Base-by-base conservation (phyloP, 2,329 filamentous ascomycete species). In the Westerdykella aurantiaca region DNA sequence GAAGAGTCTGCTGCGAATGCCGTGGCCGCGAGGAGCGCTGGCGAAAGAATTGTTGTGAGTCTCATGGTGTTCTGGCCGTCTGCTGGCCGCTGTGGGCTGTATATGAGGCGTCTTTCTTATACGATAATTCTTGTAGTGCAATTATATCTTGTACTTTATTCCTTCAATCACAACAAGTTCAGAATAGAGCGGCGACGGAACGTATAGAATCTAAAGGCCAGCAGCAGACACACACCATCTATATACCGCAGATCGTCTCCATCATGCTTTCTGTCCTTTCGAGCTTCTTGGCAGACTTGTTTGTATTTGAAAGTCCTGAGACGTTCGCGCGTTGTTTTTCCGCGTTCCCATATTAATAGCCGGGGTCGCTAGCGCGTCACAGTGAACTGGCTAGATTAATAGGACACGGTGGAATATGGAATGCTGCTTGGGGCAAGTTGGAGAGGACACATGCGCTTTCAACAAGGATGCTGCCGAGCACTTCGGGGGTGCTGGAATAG, bases 291-390 rank as follows among this genome's bases (percentile, higher is more conserved):
- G 41, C 31, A 45, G 25, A 31, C 33, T 35, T 35, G n/a, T 13
- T 12, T 18, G 33, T 9, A 35, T 35, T 18, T 35, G 33, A 16
- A 14, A 5, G n/a, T 18, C 17, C 45, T 43, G 42, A 41, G 29
- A 41, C 33, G 41, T 38, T 39, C 34, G 39, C 51, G 53, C 51
- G 33, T 37, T 39, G 43, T 41, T 54, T 51, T 56, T 52, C 53
- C 53, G 53, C 39, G 37, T 29, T 51, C 42, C 53, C 53, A 56
- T 45, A 56, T 56, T 56, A 56, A 51, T 31, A 31, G 37, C 47
- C 43, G 43, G 51, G 49, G 45, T 49, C 7, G 39, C 6, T 38
- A 38, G 18, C 21, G 22, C 37, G 44, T 37, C 39, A 12, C 38
- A 44, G 37, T 23, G 29, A 29, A 3, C n/a, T 25, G 38, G 21